Base-by-base conservation (phyloP, 2,329 filamentous ascomycete genomes). In the Cordyceps cicadae region DNA sequence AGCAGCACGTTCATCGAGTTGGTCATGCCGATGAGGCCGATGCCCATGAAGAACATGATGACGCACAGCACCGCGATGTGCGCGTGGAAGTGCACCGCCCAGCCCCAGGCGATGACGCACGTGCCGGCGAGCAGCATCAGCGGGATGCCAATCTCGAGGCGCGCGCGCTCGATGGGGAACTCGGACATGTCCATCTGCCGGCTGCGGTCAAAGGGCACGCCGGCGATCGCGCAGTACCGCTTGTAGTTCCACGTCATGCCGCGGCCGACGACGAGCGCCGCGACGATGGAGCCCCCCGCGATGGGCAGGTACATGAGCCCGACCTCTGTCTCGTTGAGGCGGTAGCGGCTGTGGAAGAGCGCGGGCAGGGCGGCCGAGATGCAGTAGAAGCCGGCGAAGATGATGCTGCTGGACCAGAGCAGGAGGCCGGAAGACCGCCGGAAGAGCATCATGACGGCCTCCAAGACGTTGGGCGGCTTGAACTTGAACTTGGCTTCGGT, bases 161-260 rank as follows among this genome's bases (percentile, higher is more conserved):
- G 74, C 0, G 76, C 81, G 2, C 72, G 71, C 66, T 84, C 81
- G 11, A 84, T 77, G 1, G 81, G 80, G 41, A 84, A 82, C 0
- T 70, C 63, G 0, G 71, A 65, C 14, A 83, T 70, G 62, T 83
- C 77, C 37, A 76, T 74, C 64, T 80, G 80, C 11, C 81, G 79
- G 53, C 76, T 80, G 64, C 77, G 78, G 60, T 79, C 79, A 59
- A 86, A 77, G 0, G 76, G 67, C 11, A 88, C 72, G 11, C 81
- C 81, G 0, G 83, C 70, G 5, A 72, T 75, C 11, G 71, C 69
- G 14, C 86, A 86, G 62, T 87, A 79, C 1, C 86, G 81, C 1
- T 80, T 77, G 69, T 86, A 92, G 69, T 89, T 90, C 73, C 80
- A 80, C 70, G 90, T 88, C 41, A 89, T 79, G 1, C 84, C 65